Evolutionary conservation across 768 basidiomycete species (phyloP), one percentile per base, ranked within the genome.

Genomic region (Collybia nuda): DNA sequence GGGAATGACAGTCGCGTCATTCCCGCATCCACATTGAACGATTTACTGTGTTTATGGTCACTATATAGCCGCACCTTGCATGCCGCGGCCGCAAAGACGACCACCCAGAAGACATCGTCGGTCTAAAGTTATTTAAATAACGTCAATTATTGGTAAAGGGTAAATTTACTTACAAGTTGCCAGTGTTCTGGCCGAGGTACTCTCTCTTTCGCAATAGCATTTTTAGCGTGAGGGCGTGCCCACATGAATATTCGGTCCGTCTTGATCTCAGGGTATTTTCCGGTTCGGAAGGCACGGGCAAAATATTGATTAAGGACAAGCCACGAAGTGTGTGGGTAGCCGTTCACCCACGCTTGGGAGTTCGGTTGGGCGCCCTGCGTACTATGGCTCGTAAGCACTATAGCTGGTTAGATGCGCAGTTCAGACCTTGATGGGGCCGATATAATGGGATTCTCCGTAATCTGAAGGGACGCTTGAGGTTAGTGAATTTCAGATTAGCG

Each of bases 391-490:
- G 32, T 32, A 11, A 32, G 14, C 9, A 32, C 32, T 32, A 32
- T 11, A 32, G 32, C 9, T 5, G 7, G 32, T 11, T 32, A 32
- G 9, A 32, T 32, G 32, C 32, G 32, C 32, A 32, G 32, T 32
- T 11, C 32, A 11, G 32, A 32, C 32, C 55, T 84, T 79, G 57
- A 90, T 80, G 2, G 91, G 90, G 12, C 86, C 88, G 41, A 93
- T 71, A 62, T 94, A 93, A 61, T 90, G 86, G 3, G 84, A 86
- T 62, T 88, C 86, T 53, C 86, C 85, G 48, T 72, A 89, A 63
- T 90, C 32, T 32, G 32, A 14, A 11, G 14, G 32, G 32, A 32
- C 12, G 2, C 14, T 32, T 32, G 12, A 32, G 32, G 32, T 32
- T 32, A 32, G 32, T 11, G 12, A 11, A 14, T 32, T 32, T 32